Evolutionary conservation across 768 basidiomycete genomes (phyloP).

Genomic region (Phaeolepiota aurea): DNA sequence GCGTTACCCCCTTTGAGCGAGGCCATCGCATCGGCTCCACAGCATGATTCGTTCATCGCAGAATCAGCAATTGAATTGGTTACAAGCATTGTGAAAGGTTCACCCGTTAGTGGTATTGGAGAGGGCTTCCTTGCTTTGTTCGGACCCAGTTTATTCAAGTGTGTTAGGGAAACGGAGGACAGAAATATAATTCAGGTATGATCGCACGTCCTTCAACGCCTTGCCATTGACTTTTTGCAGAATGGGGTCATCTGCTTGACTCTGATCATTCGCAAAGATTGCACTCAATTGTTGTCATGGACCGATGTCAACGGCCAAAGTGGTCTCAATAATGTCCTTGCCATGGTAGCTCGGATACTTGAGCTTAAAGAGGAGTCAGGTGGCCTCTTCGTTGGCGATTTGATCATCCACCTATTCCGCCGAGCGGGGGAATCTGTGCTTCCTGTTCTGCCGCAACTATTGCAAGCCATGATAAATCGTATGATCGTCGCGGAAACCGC

Average conservation of each 20-base stretch:
- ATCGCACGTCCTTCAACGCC: constrained; percentile 1
- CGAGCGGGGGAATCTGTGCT: constrained; percentile 73
- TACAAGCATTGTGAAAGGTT: constrained; percentile 62
- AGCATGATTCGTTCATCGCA: constrained; percentile 66
- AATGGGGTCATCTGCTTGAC: constrained; percentile 81
- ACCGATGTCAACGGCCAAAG: constrained; percentile 53
- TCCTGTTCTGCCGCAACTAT: constrained; percentile 79
- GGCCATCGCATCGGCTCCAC: constrained; percentile 49
- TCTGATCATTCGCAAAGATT: constrained; percentile 80
- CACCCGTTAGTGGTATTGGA: constrained; percentile 56
- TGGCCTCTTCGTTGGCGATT: constrained; percentile 87
- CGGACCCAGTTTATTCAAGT: constrained; percentile 68
- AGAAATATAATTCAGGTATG: constrained; percentile 74
- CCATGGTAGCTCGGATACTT: constrained; percentile 70
- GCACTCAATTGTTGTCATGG: constrained; percentile 75
- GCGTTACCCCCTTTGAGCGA: constrained; percentile 67
- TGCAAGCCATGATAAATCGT: constrained; percentile 75
- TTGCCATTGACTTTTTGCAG: constrained; percentile 26
- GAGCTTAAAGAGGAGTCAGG: constrained; percentile 83
- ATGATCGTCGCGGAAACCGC: constrained; percentile 85
- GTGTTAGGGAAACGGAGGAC: constrained; percentile 67
- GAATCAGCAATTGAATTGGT: constrained; percentile 79
- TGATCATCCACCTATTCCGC: constrained; percentile 88
- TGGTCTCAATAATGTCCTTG: constrained; percentile 70
- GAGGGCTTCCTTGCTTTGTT: constrained; percentile 72